Evolutionary conservation across 257 asterid genomes (phyloP), one percentile per base, ranked within the genome.

Genomic region (Penstemon barbatus): DNA sequence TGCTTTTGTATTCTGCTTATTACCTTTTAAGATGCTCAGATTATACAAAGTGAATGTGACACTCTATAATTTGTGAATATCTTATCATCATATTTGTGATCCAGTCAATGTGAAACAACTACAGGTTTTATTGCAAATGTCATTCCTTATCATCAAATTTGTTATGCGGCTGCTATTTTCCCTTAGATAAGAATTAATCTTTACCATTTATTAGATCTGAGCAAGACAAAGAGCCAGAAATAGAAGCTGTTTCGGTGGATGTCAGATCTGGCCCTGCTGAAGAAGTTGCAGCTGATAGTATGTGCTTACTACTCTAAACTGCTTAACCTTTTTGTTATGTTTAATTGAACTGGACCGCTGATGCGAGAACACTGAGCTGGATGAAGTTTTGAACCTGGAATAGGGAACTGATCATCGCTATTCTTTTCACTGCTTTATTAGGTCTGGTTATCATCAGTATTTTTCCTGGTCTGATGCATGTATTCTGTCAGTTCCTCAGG

Each of bases 141-240:
- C 18, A 8, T 15, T 57, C 61, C 38, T 62, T 18, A 37, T 43
- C 57, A 12, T 65, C 11, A 10, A 40, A 58, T 64, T 48, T 71
- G 61, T n/a, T 53, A 57, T 55, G 42, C 40, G 19, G 38, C n/a
- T 4, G 60, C 19, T 45, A 68, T n/a, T 49, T 33, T 50, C 13
- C 18, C 51, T 51, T 53, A 38, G 6, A 43, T 69, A 49, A 63
- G 4, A 49, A 52, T 58, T 62, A 61, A 40, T 71, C 18, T 69
- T 68, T 68, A 50, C 13, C 54, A 36, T 65, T 59, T 66, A 39
- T 74, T 76, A 94, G 99, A 82, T 89, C 99, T 66, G 98, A 94
- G 87, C 99, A 94, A 82, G 99, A 94, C 91, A 94, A 89, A 75
- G 98, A 91, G 80, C 98, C 89, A 3, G 99, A 91, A 75, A 89